A percentile compares a stretch with the other conserved stretches of the same genome.
Conservation (phyloP, 164 flowering plant species). For the Vitis rupestris region DNA sequence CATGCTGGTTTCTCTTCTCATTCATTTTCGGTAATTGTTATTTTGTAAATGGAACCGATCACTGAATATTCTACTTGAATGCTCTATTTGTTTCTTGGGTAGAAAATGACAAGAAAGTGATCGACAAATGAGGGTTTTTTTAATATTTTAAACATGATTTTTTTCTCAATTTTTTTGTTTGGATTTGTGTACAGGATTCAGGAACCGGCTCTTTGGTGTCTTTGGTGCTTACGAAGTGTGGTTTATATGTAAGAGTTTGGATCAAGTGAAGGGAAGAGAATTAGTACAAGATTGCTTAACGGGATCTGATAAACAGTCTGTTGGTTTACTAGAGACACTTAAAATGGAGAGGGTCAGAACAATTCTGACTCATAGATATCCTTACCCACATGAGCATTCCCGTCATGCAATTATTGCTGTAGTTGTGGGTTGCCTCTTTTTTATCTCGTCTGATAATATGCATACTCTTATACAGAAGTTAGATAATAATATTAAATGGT, state of each 20-base stretch:
- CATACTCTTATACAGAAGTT: slow-evolving; percentile 84
- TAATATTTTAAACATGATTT: too few relatives aligned
- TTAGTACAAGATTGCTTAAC: slow-evolving; percentile 16
- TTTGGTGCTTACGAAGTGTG: slow-evolving; percentile 9
- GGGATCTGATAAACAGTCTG: slow-evolving; percentile 48
- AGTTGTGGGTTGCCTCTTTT: slow-evolving; percentile 83
- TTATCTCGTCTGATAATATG: slow-evolving; percentile 95
- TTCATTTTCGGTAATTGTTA: not conserved
- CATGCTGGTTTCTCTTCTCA: too few relatives aligned
- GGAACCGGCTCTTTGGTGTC: slow-evolving; percentile 8
- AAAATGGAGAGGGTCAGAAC: slow-evolving; percentile 92
- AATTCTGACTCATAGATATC: slow-evolving; percentile 71
- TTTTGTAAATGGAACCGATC: not conserved
- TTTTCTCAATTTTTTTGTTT: not conserved
- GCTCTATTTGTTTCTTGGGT: not conserved
- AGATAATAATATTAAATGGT: slow-evolving; percentile 92
- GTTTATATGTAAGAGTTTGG: slow-evolving; percentile 16
- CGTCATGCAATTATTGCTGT: slow-evolving; percentile 94
- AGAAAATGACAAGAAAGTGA: too few relatives aligned
- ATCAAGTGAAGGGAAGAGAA: slow-evolving; percentile 6
- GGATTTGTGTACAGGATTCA: slow-evolving; percentile 3
- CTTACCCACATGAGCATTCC: slow-evolving; percentile 97
- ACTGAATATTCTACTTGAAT: not conserved
- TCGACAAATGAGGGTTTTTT: too few relatives aligned
- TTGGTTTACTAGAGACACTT: slow-evolving; percentile 55